These are phyloP conservation scores for Gnetum montanum DNA, from an alignment of 75 land plant species.

Conservation along the genomic window DNA sequence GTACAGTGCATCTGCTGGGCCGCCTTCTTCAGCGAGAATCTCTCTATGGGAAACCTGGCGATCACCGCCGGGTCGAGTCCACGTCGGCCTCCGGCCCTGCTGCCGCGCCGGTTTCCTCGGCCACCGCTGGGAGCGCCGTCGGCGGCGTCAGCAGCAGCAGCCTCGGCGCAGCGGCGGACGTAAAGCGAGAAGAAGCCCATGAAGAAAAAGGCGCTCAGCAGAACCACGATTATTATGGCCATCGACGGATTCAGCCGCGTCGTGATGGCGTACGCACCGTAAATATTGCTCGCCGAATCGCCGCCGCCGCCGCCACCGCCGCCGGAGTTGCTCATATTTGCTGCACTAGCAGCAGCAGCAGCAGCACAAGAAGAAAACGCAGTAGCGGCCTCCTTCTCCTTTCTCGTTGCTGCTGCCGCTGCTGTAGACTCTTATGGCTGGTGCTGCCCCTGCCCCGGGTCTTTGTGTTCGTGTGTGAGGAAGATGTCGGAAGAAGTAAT, in stretches of 20 bases:
- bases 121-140: conserved; percentile 7
- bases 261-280: conserved; percentile 5
- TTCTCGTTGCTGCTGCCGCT: no score
- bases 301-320: no score
- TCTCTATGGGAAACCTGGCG: conserved; percentile 4
- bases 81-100: background rate
- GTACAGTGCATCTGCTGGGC: background rate
- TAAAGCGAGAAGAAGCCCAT: conserved; percentile 76
- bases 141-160: background rate
- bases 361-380: no score
- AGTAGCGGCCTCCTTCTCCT: no score
- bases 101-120: background rate
- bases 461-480: no score
- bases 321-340: no score
- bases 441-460: no score
- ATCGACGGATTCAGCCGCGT: conserved; percentile 43
- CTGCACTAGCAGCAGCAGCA: no score
- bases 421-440: no score
- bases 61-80: conserved; percentile 5
- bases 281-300: no score
- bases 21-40: background rate
- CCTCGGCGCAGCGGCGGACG: conserved; percentile 51
- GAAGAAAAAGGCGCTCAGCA: conserved; percentile 61
- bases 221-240: conserved; percentile 64
- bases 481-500: no score